Evolutionary conservation across 306 rosid species (phyloP), one percentile per base, ranked within the genome.

Genomic region (Datisca glomerata): DNA sequence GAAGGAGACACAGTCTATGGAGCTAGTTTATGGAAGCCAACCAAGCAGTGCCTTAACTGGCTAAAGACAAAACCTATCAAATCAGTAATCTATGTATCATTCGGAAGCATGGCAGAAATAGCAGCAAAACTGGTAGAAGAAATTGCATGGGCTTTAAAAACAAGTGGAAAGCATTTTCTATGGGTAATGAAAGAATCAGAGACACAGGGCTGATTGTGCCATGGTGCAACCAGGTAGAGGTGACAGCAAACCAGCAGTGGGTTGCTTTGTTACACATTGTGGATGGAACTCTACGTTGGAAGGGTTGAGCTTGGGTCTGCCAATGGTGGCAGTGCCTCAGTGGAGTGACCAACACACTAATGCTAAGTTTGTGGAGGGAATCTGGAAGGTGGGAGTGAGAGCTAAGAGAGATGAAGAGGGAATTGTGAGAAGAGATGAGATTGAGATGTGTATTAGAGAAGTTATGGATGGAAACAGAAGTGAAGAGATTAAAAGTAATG

Each of bases 241-340:
- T 64, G 7, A 43, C 49, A 54, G 43, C 25, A 16, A 53, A 64
- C 39, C 22, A 27, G 35, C 55, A 2, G 8, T 64, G 3, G 70
- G 70, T 2, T 64, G 64, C 47, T 64, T 64, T 18, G n/a, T 64
- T 3, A 56, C 54, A 10, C 70, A 64, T 11, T 49, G 70, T 1
- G 59, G 70, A 17, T 64, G 70, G 70, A 64, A 56, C 52, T 64
- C 70, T 0, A 52, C 57, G 1, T 41, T 58, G 0, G 71, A 65
- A 31, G 66, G 57, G 0, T 4, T 65, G 57, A 40, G 71, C 18
- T 59, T 37, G 33, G 66, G 66, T 13, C 61, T 47, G 7, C 66
- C 66, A 1, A 33, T 65, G 71, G 61, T 58, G 47, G 42, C 43
- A 6, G 42, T 59, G 49, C 52, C 66, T 0, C 66, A 45, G 29